phyloP scores from a whole-genome alignment of 2,329 filamentous ascomycete genomes.

The Diplocarpon mali region DNA sequence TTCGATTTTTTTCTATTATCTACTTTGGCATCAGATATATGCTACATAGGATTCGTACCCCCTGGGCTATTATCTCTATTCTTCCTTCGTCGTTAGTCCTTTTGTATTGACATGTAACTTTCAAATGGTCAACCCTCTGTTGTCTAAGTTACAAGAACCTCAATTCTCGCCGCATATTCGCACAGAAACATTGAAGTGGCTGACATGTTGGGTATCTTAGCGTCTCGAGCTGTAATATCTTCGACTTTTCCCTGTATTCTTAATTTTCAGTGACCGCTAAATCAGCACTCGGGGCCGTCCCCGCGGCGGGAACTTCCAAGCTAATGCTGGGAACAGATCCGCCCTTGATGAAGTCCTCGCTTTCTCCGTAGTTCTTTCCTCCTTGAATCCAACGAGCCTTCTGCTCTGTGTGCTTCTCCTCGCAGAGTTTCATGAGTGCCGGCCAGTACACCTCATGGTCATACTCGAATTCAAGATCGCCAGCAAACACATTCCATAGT shows the following conservation, averaged over 20 bases:
- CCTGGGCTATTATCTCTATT: too few species aligned
- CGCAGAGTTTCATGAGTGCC: constrained; percentile 61
- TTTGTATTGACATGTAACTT: too few species aligned
- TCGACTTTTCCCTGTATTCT: neutral
- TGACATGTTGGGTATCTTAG: too few species aligned
- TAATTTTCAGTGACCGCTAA: neutral
- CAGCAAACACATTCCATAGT: constrained; percentile 65
- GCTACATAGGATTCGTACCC: too few species aligned
- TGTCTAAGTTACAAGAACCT: too few species aligned
- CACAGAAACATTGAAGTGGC: too few species aligned
- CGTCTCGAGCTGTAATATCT: too few species aligned
- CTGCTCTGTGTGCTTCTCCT: constrained; percentile 51
- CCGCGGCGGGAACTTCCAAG: neutral
- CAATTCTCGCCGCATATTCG: too few species aligned
- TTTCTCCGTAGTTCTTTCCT: constrained; percentile 75
- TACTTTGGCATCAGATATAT: too few species aligned
- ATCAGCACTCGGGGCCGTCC: neutral
- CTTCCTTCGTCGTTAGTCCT: too few species aligned
- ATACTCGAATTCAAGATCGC: constrained; percentile 81
- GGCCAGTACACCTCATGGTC: constrained; percentile 87
- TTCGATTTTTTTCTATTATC: too few species aligned
- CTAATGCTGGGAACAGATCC: constrained; percentile 21
- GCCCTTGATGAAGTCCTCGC: constrained; percentile 80
- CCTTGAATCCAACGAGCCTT: constrained; percentile 64
- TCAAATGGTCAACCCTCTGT: too few species aligned